A percentile compares a stretch with the other conserved stretches of the same genome.
phyloP scores from a whole-genome alignment of 2,329 filamentous ascomycete genomes.

The Aspergillus oerlinghausenensis region DNA sequence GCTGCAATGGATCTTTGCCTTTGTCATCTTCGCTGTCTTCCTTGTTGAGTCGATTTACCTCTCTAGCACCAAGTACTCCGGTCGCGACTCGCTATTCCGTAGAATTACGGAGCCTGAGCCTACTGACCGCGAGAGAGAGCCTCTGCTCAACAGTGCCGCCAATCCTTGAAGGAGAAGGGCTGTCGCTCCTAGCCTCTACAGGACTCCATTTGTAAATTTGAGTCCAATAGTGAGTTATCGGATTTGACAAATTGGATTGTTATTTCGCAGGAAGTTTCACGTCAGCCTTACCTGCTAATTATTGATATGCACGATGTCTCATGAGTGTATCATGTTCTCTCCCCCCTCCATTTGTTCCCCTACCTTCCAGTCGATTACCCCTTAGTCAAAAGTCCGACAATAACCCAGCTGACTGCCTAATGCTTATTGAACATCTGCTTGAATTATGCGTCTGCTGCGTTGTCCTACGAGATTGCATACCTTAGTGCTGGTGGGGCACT shows the following conservation, averaged over 20 bases:
- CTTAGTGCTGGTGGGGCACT: background rate
- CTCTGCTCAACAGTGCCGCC: slow-evolving; percentile 44
- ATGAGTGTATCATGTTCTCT: background rate
- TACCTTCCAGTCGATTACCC: background rate
- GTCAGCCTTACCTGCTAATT: background rate
- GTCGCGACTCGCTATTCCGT: slow-evolving; percentile 34
- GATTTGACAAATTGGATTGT: background rate
- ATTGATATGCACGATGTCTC: background rate
- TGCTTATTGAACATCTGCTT: background rate
- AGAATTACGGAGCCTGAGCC: slow-evolving; percentile 33
- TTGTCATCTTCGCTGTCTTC: slow-evolving; percentile 71
- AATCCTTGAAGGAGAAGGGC: background rate
- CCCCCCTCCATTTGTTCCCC: background rate
- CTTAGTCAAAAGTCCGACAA: background rate
- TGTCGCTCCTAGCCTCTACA: background rate
- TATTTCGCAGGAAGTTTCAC: background rate
- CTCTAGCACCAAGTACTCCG: slow-evolving; percentile 30
- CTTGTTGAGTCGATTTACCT: slow-evolving; percentile 61
- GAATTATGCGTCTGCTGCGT: background rate
- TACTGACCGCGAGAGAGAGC: slow-evolving; percentile 50
- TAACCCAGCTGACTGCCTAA: background rate
- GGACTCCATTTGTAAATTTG: background rate
- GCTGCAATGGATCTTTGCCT: slow-evolving; percentile 90
- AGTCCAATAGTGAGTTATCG: background rate
- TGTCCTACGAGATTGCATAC: background rate